These are phyloP conservation scores for Kuraishia cidri DNA, from an alignment of 805 yeast species.

Conservation along the genomic window DNA sequence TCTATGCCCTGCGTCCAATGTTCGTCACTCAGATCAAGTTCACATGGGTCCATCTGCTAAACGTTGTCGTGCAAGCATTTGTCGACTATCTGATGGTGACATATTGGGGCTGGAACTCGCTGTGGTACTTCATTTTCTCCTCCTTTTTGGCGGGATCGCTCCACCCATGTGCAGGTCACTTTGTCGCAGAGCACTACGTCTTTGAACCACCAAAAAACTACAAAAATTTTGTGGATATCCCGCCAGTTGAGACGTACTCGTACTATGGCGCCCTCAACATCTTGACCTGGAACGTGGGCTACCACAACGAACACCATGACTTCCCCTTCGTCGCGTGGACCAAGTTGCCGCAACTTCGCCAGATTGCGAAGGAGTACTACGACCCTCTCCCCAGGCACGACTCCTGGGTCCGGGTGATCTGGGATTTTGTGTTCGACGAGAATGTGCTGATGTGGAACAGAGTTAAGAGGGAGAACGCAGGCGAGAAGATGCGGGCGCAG, in stretches of 20 bases:
- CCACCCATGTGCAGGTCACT: slow-evolving; percentile 94
- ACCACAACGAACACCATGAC: slow-evolving; percentile 93
- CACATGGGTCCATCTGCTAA: slow-evolving; percentile 67
- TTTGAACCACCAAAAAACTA: slow-evolving; percentile 42
- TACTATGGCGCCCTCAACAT: slow-evolving; percentile 76
- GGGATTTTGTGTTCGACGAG: slow-evolving; percentile 60
- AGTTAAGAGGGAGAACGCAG: slow-evolving; percentile 51
- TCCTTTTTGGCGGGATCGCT: slow-evolving; percentile 85
- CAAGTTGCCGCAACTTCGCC: slow-evolving; percentile 51
- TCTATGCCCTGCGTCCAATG: slow-evolving; percentile 88
- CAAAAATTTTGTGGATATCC: slow-evolving; percentile 20
- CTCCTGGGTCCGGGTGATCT: slow-evolving; percentile 73
- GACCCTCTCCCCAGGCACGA: slow-evolving; percentile 68
- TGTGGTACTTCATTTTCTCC: slow-evolving; percentile 61
- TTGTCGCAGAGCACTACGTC: slow-evolving; percentile 89
- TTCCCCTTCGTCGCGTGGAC: slow-evolving; percentile 94
- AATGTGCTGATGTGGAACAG: slow-evolving; percentile 71
- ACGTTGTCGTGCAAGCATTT: slow-evolving; percentile 48
- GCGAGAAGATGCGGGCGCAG: slow-evolving; percentile 20
- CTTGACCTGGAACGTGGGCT: slow-evolving; percentile 88
- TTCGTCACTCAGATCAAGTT: slow-evolving; percentile 68
- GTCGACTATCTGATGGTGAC: slow-evolving; percentile 52
- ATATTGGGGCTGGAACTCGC: slow-evolving; percentile 55
- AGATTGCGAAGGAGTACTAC: slow-evolving; percentile 73
- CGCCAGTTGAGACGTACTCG: slow-evolving; percentile 79